Evolutionary conservation across 768 basidiomycete genomes (phyloP).

Genomic region (Rubroboletus pulcherrimus): DNA sequence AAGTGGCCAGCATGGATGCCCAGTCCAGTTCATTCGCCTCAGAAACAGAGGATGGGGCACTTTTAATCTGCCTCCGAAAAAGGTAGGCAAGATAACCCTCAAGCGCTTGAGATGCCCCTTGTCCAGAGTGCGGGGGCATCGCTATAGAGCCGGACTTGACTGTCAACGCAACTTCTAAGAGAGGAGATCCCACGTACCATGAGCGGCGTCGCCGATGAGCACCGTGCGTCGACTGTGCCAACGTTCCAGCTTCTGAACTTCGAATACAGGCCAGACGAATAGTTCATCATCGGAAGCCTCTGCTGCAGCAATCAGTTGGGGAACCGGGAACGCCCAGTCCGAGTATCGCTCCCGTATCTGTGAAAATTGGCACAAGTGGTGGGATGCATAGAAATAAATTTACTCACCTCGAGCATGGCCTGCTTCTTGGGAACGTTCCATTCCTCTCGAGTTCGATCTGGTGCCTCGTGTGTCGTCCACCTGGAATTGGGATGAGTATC

Average conservation of each 20-base stretch:
- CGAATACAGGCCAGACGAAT: conserved; percentile 29
- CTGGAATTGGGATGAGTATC: conserved; percentile 6
- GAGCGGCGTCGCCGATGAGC: conserved; percentile 32
- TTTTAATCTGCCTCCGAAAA: conserved; percentile 13
- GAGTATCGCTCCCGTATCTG: conserved; percentile 27
- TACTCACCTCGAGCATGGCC: conserved; percentile 16
- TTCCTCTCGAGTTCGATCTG: conserved; percentile 26
- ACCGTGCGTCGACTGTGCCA: conserved; percentile 27
- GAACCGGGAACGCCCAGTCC: conserved; percentile 27
- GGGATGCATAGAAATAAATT: not conserved
- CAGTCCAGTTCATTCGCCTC: conserved; percentile 5
- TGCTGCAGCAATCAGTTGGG: conserved; percentile 23
- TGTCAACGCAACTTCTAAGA: not conserved
- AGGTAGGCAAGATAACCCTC: conserved; percentile 31
- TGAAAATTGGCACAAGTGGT: not conserved
- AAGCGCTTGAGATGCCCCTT: conserved; percentile 30
- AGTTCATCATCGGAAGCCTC: conserved; percentile 14
- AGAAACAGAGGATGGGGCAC: not conserved
- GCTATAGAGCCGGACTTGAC: conserved; percentile 10
- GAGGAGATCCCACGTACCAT: conserved; percentile 18
- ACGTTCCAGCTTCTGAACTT: conserved; percentile 20
- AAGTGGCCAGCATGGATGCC: conserved; percentile 17
- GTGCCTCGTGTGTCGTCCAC: conserved; percentile 30
- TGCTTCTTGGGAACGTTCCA: conserved; percentile 25
- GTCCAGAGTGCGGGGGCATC: conserved; percentile 32